Conservation (phyloP, 257 asterid species). For the Ilex aquifolium region DNA sequence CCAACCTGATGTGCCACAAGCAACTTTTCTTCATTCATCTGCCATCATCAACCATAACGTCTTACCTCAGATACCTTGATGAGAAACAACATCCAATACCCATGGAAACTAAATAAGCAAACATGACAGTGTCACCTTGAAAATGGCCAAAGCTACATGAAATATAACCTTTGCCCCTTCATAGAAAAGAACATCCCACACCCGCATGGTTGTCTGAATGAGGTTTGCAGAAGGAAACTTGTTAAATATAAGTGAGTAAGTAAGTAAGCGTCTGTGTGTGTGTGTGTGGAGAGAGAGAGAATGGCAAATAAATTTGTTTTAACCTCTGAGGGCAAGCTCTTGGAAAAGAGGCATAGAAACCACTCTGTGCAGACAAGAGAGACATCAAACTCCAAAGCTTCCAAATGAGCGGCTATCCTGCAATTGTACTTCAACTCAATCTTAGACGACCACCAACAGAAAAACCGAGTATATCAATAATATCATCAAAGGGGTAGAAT, state of each 20-base stretch:
- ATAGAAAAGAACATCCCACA: constrained; percentile 97
- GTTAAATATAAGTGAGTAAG: too few relatives aligned
- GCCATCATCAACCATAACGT: constrained; percentile 23
- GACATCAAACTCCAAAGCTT: constrained; percentile 85
- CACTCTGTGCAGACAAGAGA: constrained; percentile 98
- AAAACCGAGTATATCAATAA: constrained; percentile 3
- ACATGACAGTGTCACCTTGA: constrained; percentile 46
- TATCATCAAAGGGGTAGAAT: constrained; percentile 8
- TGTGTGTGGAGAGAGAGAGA: background rate
- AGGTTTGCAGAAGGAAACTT: constrained; percentile 10
- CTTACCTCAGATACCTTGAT: constrained; percentile 1
- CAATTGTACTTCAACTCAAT: constrained; percentile 12
- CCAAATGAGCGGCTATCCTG: constrained; percentile 91
- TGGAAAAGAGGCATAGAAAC: constrained; percentile 91
- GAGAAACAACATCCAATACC: constrained; percentile 1
- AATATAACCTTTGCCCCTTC: constrained; percentile 91
- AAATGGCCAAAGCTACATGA: constrained; percentile 83
- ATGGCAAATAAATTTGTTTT: constrained; percentile 1
- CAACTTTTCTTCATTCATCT: constrained; percentile 92
- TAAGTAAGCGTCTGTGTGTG: background rate
- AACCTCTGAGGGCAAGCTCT: constrained; percentile 99
- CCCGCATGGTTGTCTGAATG: constrained; percentile 81
- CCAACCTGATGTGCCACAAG: constrained; percentile 76
- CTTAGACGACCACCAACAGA: constrained; percentile 10
- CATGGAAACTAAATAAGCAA: background rate